Evolutionary conservation across 2,329 filamentous ascomycete genomes (phyloP).

Genomic region (Annulohypoxylon truncatum): DNA sequence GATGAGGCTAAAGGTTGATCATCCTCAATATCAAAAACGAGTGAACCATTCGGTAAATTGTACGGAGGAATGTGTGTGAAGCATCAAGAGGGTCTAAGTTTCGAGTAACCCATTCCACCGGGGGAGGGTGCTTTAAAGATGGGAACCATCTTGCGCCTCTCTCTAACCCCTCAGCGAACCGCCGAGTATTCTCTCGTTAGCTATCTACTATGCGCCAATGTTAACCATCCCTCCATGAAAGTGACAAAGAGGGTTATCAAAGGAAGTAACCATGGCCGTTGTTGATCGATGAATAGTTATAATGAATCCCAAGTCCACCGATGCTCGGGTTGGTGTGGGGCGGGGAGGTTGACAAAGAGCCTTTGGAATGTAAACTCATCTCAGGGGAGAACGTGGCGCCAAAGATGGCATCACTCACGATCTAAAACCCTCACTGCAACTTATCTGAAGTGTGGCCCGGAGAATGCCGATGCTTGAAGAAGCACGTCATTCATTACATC

Average conservation of each 20-base stretch:
- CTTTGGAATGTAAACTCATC: slow-evolving; percentile 47
- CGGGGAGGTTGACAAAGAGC: slow-evolving; percentile 39
- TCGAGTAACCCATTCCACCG: slow-evolving; percentile 46
- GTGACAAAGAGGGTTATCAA: slow-evolving; percentile 46
- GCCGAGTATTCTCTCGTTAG: slow-evolving; percentile 35
- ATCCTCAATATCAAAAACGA: slow-evolving; percentile 44
- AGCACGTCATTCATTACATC: neutral
- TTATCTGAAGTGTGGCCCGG: slow-evolving; percentile 26
- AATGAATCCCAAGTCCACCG: slow-evolving; percentile 35
- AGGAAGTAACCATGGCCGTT: slow-evolving; percentile 43
- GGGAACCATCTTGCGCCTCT: slow-evolving; percentile 27
- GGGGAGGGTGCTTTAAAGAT: slow-evolving; percentile 47
- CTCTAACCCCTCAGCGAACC: slow-evolving; percentile 25
- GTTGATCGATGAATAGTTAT: slow-evolving; percentile 42
- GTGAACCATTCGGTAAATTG: slow-evolving; percentile 38
- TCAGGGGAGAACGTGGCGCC: slow-evolving; percentile 35
- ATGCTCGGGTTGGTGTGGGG: slow-evolving; percentile 32
- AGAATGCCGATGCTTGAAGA: slow-evolving; percentile 17
- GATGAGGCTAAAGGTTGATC: slow-evolving; percentile 42
- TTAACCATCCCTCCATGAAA: slow-evolving; percentile 35
- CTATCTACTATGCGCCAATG: slow-evolving; percentile 31
- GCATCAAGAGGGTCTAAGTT: slow-evolving; percentile 42
- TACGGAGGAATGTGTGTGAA: slow-evolving; percentile 48
- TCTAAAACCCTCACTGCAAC: slow-evolving; percentile 28
- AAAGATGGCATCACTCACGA: slow-evolving; percentile 25